Evolutionary conservation across 768 basidiomycete species (phyloP).

Genomic region (Leccinum variicolor): DNA sequence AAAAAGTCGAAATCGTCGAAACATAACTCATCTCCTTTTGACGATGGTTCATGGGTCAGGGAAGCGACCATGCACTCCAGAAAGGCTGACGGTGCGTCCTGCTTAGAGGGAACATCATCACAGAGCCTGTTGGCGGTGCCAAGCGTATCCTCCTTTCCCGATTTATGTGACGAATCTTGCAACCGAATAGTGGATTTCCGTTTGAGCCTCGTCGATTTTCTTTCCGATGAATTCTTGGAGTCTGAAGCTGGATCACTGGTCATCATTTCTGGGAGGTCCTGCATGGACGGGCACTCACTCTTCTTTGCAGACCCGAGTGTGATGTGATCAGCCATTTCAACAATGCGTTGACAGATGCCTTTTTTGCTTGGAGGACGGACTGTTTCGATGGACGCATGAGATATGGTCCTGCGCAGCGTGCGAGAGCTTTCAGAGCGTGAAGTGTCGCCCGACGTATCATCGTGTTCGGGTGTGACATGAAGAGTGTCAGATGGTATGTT

Average conservation of each 20-base stretch:
- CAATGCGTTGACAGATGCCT: conserved; percentile 14
- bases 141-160: neutral
- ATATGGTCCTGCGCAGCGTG: conserved; percentile 17
- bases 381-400: conserved; percentile 17
- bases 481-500: neutral
- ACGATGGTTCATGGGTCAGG: neutral
- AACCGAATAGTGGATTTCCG: conserved; percentile 1
- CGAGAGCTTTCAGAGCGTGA: neutral
- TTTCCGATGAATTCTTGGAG: neutral
- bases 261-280: neutral
- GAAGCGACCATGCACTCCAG: neutral
- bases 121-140: conserved; percentile 3
- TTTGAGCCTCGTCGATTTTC: neutral
- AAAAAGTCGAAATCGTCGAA: neutral
- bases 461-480: neutral
- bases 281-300: neutral
- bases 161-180: neutral
- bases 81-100: neutral
- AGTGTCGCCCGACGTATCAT: neutral
- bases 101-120: neutral
- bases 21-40: neutral
- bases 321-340: conserved; percentile 7
- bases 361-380: conserved; percentile 1
- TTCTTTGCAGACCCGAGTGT: conserved; percentile 7
- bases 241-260: neutral